These are phyloP conservation scores for Leucocoprinus sp. DNA, from an alignment of 768 basidiomycete species.

Conservation along the genomic window DNA sequence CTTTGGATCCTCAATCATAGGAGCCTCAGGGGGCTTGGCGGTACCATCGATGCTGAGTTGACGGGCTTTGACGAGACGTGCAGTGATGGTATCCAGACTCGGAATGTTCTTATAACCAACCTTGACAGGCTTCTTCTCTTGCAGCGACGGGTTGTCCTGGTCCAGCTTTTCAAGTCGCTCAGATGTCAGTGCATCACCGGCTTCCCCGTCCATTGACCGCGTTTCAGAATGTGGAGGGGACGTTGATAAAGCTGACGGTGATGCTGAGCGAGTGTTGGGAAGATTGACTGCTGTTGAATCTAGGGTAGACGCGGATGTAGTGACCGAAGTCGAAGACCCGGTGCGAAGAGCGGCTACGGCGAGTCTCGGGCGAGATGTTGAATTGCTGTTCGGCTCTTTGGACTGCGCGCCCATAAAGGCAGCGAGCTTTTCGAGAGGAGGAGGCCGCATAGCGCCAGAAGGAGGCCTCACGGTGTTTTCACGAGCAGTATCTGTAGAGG, in stretches of 20 bases:
- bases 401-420: conserved; percentile 50
- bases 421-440: conserved; percentile 76
- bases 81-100: conserved; percentile 77
- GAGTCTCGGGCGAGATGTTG: conserved; percentile 56
- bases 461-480: conserved; percentile 15
- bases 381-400: conserved; percentile 19
- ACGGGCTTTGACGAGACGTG: conserved; percentile 62
- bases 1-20: conserved; percentile 78
- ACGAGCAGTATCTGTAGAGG: conserved; percentile 12
- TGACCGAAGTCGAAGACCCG: conserved; percentile 46
- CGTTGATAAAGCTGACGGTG: conserved; percentile 47
- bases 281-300: conserved; percentile 66
- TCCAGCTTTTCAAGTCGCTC: conserved; percentile 62
- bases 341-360: conserved; percentile 64
- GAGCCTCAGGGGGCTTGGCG: conserved; percentile 64
- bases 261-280: conserved; percentile 58
- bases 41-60: conserved; percentile 58
- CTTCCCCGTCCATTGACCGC: conserved; percentile 13
- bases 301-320: conserved; percentile 42
- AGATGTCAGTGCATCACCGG: conserved; percentile 51
- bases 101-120: conserved; percentile 88
- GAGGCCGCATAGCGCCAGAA: conserved; percentile 38
- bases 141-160: conserved; percentile 35
- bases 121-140: conserved; percentile 18
- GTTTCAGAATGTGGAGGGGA: conserved; percentile 29